Evolutionary conservation across 2,329 filamentous ascomycete species (phyloP).

Genomic region (Talaromyces amestolkiae): DNA sequence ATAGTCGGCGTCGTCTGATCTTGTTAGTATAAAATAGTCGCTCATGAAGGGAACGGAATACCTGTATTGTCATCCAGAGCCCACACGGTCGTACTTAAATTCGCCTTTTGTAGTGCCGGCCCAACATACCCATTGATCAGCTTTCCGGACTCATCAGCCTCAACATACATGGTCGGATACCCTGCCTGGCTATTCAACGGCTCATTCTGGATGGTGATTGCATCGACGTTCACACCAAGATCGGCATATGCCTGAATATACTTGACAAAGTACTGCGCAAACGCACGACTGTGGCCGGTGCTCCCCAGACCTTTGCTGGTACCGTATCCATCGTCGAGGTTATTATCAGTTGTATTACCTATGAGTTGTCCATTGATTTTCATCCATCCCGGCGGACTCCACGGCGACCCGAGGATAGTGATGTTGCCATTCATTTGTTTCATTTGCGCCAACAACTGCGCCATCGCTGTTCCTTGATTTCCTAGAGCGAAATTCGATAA

Average conservation of each 20-base stretch:
- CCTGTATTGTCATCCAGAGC: slow-evolving; percentile 42
- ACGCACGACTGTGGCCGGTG: slow-evolving; percentile 32
- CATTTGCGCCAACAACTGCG: slow-evolving; percentile 37
- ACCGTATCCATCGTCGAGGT: slow-evolving; percentile 31
- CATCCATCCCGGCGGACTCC: slow-evolving; percentile 43
- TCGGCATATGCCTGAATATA: slow-evolving; percentile 38
- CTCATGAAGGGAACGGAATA: background rate
- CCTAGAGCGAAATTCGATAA: slow-evolving; percentile 34
- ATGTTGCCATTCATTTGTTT: slow-evolving; percentile 35
- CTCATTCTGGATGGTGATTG: slow-evolving; percentile 41
- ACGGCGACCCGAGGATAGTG: slow-evolving; percentile 37
- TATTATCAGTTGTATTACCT: slow-evolving; percentile 31
- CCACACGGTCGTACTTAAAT: slow-evolving; percentile 29
- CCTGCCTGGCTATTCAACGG: slow-evolving; percentile 39
- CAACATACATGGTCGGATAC: slow-evolving; percentile 41
- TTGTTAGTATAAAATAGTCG: background rate
- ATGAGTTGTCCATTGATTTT: slow-evolving; percentile 38
- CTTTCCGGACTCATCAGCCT: slow-evolving; percentile 34
- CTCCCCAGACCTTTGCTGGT: slow-evolving; percentile 28
- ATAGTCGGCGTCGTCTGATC: slow-evolving; percentile 32
- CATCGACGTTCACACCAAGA: slow-evolving; percentile 35
- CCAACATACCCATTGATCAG: slow-evolving; percentile 33
- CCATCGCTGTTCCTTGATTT: slow-evolving; percentile 38
- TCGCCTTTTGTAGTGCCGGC: slow-evolving; percentile 28
- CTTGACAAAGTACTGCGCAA: slow-evolving; percentile 38